Evolutionary conservation across 805 yeast genomes (phyloP), one percentile per base, ranked within the genome.

Genomic region (Barnettozyma californica): DNA sequence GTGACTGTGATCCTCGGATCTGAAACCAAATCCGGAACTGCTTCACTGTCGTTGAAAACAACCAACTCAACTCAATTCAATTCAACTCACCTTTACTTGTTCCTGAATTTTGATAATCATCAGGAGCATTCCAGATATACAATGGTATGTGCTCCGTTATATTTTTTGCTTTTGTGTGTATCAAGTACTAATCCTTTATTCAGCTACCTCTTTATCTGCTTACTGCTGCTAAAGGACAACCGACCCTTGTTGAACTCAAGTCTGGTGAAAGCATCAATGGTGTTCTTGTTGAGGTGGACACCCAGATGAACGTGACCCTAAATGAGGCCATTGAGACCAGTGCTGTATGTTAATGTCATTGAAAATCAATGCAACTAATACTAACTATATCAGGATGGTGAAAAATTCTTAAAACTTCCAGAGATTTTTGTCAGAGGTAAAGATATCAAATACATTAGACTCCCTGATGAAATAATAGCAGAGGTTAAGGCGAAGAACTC

Each of bases 271-370:
- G 92, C 9, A 73, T 91, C 44, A 85, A 84, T 60, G 99, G 99
- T 44, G 78, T 77, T 48, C 73, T 94, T 51, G 79, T 81, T 48
- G 86, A 87, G 61, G 89, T 96, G 58, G 99, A 94, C 65, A 83
- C 88, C 36, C 87, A 95, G 90, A 94, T 94, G 99, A 94, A 94
- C 66, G 73, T 94, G 55, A 87, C 96, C 1, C 73, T 94, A 46
- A 75, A 75, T 31, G 83, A 90, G 53, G 97, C 84, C 14, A 78
- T 82, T 43, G 86, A 83, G 61, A 76, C 83, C 14, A 79, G 80
- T 57, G 71, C 80, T 38, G 64, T 55, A 54, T 20, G 59, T 55
- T 34, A 21, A 5, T 25, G 25, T 14, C 14, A 6, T 31, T 42
- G 44, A 25, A 26, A 6, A 9, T 16, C 14, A 23, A 33, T 19